Conservation (phyloP, 2,329 filamentous ascomycete species). For the Cytospora leucostoma region DNA sequence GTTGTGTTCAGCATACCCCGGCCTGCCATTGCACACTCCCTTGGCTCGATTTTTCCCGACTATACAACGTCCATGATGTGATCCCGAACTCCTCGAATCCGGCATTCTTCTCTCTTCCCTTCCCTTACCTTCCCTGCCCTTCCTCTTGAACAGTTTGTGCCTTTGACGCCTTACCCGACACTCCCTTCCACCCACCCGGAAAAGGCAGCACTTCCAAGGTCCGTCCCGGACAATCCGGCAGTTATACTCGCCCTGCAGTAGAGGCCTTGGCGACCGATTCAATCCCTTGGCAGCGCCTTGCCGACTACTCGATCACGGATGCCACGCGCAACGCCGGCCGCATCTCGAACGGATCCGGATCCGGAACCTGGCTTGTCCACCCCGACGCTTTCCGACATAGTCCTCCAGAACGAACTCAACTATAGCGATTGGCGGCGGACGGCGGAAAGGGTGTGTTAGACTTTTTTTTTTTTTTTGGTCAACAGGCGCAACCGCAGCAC, state of each 20-base stretch:
- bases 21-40: neutral
- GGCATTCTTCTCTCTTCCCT: neutral
- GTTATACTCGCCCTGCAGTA: constrained; percentile 3
- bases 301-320: constrained; percentile 11
- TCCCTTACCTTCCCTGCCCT: neutral
- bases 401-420: neutral
- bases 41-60: neutral
- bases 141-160: neutral
- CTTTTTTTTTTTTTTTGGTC: constrained; percentile 15
- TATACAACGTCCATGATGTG: neutral
- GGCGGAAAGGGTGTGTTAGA: constrained; percentile 19
- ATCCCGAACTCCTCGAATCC: neutral
- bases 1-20: neutral
- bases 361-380: neutral
- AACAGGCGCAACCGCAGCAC: constrained; percentile 2
- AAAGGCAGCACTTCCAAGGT: neutral
- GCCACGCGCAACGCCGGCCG: neutral
- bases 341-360: neutral
- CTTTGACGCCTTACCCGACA: neutral
- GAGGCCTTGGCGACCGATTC: constrained; percentile 11
- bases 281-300: neutral
- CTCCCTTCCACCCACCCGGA: neutral
- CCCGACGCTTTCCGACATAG: neutral
- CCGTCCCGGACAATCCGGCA: constrained; percentile 3
- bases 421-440: constrained; percentile 4